Base-by-base conservation (phyloP, 2,329 filamentous ascomycete species). In the Fonsecaea pedrosoi region DNA sequence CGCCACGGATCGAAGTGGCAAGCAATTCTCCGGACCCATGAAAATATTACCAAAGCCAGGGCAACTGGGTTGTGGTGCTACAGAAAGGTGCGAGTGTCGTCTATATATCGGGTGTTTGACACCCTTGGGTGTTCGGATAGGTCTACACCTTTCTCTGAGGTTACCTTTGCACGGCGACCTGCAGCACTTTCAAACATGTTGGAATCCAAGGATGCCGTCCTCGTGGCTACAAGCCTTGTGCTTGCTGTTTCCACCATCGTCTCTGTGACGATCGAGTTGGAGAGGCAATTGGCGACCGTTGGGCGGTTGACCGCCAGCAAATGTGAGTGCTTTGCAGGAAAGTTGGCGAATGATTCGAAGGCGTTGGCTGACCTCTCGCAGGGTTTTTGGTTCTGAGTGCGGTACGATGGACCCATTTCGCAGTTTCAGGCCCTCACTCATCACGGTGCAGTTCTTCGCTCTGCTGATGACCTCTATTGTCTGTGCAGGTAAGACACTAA, bases 171-270 rank as follows among this genome's bases (percentile, higher is more conserved):
- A 58, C 64, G 64, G 59, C 42, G 57, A 62, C 53, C 56, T 58
- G 64, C 64, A 66, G 64, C 50, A 37, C n/a, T 54, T 48, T 32
- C 53, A 40, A 65, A 25, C n/a, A 70, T 70, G 68, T 64, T 68
- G 62, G 60, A 48, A 30, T 70, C 68, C 13, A 68, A 54, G 25
- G 68, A 68, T 56, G 59, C 38, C 32, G 63, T 60, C 54, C 53
- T 70, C 45, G 60, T 70, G 56, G 68, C 59, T 25, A 70, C 65
- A 21, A 70, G 68, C 65, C 60, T 70, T 42, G 65, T 66, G 55
- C 68, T 70, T 15, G 65, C 65, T 12, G 62, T 70, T 32, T 60
- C 65, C 50, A 68, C 68, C 56, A 59, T 70, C 56, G 63, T 70
- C 8, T 70, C 65, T 1, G 56, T 70, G 6, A 58, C 65, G 13